Evolutionary conservation across 768 basidiomycete species (phyloP).

Genomic region (Polyporus arcularius): DNA sequence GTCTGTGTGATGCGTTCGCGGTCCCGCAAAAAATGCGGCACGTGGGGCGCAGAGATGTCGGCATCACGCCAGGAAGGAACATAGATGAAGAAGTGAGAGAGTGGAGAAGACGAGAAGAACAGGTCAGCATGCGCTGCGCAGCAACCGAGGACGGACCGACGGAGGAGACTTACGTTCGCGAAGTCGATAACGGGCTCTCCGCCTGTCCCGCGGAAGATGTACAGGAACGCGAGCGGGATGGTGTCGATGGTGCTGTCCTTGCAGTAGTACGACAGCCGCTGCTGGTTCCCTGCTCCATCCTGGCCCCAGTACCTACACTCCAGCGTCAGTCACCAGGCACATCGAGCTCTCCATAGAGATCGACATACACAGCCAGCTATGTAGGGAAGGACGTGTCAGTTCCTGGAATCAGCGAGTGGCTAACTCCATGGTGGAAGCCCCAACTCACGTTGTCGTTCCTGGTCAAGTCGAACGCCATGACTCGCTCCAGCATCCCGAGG

Average conservation of each 20-base stretch:
- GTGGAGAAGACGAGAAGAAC: not conserved
- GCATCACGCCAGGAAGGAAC: too few species aligned
- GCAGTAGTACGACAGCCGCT: constrained; percentile 8
- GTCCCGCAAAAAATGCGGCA: not conserved
- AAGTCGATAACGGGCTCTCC: constrained; percentile 60
- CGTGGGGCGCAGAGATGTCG: not conserved
- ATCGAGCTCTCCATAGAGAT: constrained; percentile 4
- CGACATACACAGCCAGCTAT: constrained; percentile 29
- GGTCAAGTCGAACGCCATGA: constrained; percentile 15
- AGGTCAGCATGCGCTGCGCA: not conserved
- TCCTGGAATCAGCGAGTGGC: not conserved
- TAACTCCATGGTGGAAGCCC: not conserved
- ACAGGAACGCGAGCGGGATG: constrained; percentile 62
- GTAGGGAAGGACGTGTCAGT: not conserved
- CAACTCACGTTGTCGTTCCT: constrained; percentile 17
- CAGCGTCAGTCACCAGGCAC: not conserved
- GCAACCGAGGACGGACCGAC: constrained; percentile 1
- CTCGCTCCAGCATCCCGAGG: constrained; percentile 13
- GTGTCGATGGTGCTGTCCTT: constrained; percentile 58
- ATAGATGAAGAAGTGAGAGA: not conserved
- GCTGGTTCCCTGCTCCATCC: constrained; percentile 48
- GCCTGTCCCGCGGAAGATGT: constrained; percentile 57
- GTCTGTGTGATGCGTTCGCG: constrained; percentile 37
- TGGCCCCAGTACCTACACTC: constrained; percentile 51
- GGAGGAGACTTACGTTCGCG: constrained; percentile 46